These are phyloP conservation scores for Crithidia bombi DNA, from an alignment of 208 protist species.

Conservation along the genomic window DNA sequence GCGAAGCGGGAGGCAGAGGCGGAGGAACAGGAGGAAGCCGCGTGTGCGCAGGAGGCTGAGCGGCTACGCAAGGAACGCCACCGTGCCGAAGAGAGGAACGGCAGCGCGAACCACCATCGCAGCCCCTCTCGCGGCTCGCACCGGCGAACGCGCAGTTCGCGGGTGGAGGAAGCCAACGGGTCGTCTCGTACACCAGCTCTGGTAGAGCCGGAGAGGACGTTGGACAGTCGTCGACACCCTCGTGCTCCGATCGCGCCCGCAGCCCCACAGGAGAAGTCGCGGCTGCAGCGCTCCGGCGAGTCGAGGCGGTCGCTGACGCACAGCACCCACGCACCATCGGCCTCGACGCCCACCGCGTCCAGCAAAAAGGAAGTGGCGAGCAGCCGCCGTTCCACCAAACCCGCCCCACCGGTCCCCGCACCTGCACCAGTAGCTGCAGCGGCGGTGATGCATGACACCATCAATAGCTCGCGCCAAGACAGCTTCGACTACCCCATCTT, in stretches of 20 bases:
- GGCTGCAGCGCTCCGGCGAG: conserved; percentile 2
- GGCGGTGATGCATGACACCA: conserved; percentile 16
- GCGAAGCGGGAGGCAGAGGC: conserved; percentile 1
- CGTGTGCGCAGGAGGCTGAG: conserved; percentile 3
- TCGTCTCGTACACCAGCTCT: not conserved
- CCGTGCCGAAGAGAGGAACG: not conserved
- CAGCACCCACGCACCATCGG: conserved; percentile 13
- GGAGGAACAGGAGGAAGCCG: not conserved
- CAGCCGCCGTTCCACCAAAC: conserved; percentile 1
- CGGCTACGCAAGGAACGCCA: conserved; percentile 5
- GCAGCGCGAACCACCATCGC: conserved; percentile 18
- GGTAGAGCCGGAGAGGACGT: conserved; percentile 9
- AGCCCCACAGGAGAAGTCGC: not conserved
- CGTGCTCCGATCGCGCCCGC: conserved; percentile 2
- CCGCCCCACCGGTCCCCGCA: not conserved
- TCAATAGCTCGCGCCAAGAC: conserved; percentile 28
- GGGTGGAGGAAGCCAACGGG: conserved; percentile 9
- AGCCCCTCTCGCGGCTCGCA: conserved; percentile 25
- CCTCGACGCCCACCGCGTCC: not conserved
- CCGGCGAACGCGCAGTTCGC: not conserved
- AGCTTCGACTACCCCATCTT: conserved; percentile 39
- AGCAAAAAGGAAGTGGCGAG: not conserved
- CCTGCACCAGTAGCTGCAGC: not conserved
- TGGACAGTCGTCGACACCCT: conserved; percentile 13
- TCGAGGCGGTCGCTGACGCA: not conserved